Evolutionary conservation across 2,329 filamentous ascomycete species (phyloP).

Genomic region (Alternaria sp.): DNA sequence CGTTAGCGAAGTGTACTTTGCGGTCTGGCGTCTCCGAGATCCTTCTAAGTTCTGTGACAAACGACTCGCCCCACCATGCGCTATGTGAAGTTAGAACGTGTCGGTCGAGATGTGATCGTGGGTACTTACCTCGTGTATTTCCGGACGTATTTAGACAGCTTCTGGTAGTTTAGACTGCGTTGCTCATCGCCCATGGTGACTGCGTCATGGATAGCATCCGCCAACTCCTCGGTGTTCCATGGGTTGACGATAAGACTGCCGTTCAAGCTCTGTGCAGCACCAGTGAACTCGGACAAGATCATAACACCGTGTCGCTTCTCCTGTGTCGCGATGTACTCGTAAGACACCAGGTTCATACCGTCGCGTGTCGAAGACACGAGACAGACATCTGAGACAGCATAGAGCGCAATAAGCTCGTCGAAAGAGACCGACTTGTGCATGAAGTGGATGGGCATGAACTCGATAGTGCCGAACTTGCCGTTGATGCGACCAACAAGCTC

Average conservation of each 20-base stretch:
- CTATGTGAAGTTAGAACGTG: slow-evolving; percentile 52
- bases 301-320: slow-evolving; percentile 88
- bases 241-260: slow-evolving; percentile 95
- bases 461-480: slow-evolving; percentile 93
- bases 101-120: background rate
- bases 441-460: slow-evolving; percentile 99
- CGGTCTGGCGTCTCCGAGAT: slow-evolving; percentile 61
- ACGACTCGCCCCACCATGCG: slow-evolving; percentile 94
- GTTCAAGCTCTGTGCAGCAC: slow-evolving; percentile 91
- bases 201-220: slow-evolving; percentile 92
- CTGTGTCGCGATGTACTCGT: slow-evolving; percentile 97
- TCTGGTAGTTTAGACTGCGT: slow-evolving; percentile 83
- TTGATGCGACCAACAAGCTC: slow-evolving; percentile 97
- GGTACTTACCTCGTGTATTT: slow-evolving; percentile 80
- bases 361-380: slow-evolving; percentile 95
- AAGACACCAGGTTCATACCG: slow-evolving; percentile 98
- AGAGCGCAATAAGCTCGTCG: slow-evolving; percentile 91
- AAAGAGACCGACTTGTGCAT: slow-evolving; percentile 95
- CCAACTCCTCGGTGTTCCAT: slow-evolving; percentile 97
- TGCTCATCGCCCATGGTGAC: slow-evolving; percentile 94
- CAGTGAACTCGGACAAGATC: slow-evolving; percentile 96
- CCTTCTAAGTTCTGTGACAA: slow-evolving; percentile 79
- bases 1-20: slow-evolving; percentile 48
- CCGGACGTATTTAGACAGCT: slow-evolving; percentile 92
- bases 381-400: slow-evolving; percentile 89